Percentiles rank a stretch among this genome's conserved stretches.
Conservation (phyloP, 306 rosid species). For the Macrotyloma uniflorum region DNA sequence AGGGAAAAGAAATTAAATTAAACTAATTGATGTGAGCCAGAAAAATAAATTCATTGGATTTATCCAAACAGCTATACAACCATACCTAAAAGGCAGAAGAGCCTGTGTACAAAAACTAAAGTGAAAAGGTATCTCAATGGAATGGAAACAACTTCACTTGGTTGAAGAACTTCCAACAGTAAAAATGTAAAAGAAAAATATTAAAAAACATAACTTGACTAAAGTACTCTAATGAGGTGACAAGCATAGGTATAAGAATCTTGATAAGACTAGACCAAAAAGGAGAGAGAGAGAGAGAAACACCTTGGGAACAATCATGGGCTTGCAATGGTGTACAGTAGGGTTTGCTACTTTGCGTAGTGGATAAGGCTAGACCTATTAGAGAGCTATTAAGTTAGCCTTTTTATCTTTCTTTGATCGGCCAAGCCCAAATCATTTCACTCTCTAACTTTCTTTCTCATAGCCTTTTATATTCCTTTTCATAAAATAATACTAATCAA, state of each 20-base stretch:
- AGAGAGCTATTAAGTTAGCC: not conserved
- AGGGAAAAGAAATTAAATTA: too few relatives aligned
- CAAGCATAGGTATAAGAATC: not conserved
- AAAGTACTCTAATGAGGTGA: not conserved
- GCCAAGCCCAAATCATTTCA: slow-evolving; percentile 23
- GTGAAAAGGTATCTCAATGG: not conserved
- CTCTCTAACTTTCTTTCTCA: not conserved
- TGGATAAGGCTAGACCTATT: not conserved
- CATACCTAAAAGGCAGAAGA: not conserved
- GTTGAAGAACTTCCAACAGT: not conserved
- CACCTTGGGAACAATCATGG: not conserved
- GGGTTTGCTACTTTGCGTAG: not conserved
- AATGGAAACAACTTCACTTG: not conserved
- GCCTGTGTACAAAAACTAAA: not conserved
- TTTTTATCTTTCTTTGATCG: not conserved
- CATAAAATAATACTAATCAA: not conserved
- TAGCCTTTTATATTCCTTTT: not conserved
- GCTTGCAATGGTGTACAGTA: not conserved
- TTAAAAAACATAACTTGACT: not conserved
- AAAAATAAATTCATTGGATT: not conserved
- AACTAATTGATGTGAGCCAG: not conserved
- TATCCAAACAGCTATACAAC: not conserved
- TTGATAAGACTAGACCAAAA: not conserved
- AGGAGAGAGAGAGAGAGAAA: not conserved
- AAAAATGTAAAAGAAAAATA: not conserved